Base-by-base conservation (phyloP, 106 monocot species). In the Agapanthus africanus region DNA sequence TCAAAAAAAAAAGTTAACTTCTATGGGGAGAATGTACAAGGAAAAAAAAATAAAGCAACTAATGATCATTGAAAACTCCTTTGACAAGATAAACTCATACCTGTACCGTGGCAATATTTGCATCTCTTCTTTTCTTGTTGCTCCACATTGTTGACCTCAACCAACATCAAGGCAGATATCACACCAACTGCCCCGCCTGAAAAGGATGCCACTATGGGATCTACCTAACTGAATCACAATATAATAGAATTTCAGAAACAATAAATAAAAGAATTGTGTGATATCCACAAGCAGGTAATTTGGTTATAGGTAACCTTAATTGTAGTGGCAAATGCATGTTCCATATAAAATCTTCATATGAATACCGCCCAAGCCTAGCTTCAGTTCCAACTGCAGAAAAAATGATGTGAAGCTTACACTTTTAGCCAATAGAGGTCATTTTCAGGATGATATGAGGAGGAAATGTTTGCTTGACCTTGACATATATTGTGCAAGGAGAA, bases 171-270 rank as follows among this genome's bases (percentile, higher is more conserved):
- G 35, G 94, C 85, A 57, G 94, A 94, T 72, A 94, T 90, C 4
- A 94, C 90, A 79, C 90, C 94, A 32, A 94, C 94, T 23, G 94
- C 90, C 28, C 94, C 94, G 67, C 94, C 94, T 0, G 90, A 83
- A 78, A 94, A 94, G 32, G 94, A 94, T 54, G 90, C 90, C 33
- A 94, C 90, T 52, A 91, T 94, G 18, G 94, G 90, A 75, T 94
- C 94, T 4, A 94, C 90, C 79, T 94, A 90, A 79, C 94, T 94
- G 87, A 66, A n/a, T 84, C n/a, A 23, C 36, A 27, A 32, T 34
- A 37, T 30, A 65, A 6, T 11, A 25, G 4, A 65, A 65, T 26
- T 34, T 65, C 40, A 44, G n/a, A 47, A 33, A 61, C 28, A 32
- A 61, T 22, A 22, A 16, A 47, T 4, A 22, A 7, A 26, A 66